Evolutionary conservation across 306 rosid genomes (phyloP).

Genomic region (Lathyrus oleraceus): DNA sequence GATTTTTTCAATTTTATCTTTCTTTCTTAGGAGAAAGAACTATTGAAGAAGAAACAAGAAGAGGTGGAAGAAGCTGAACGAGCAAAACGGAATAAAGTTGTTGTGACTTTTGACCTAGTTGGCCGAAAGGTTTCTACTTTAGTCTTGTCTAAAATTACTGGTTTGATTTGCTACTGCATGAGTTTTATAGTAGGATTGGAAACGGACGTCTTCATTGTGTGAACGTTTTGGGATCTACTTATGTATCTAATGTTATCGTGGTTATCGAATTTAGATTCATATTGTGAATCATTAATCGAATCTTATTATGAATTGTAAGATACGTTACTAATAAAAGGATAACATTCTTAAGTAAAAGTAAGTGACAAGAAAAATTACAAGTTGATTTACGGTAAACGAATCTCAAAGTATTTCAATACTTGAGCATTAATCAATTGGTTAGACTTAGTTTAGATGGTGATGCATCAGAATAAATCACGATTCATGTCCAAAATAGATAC

Average conservation of each 20-base stretch:
- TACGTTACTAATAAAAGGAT: background rate
- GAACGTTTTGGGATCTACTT: conserved; percentile 23
- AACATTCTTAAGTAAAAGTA: background rate
- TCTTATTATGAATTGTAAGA: background rate
- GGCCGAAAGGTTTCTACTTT: conserved; percentile 81
- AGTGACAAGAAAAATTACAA: background rate
- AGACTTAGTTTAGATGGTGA: background rate
- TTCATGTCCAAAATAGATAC: background rate
- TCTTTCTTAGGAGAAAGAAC: conserved; percentile 75
- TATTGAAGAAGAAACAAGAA: conserved; percentile 78
- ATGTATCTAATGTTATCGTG: conserved; percentile 12
- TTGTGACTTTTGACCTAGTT: conserved; percentile 89
- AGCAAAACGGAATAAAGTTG: conserved; percentile 78
- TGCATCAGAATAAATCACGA: background rate
- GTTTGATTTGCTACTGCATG: conserved; percentile 26
- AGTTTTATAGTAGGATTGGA: conserved; percentile 16
- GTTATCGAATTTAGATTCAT: background rate
- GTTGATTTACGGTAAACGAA: background rate
- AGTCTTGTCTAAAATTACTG: conserved; percentile 27
- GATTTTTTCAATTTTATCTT: conserved; percentile 5
- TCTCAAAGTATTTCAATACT: background rate
- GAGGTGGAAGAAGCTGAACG: conserved; percentile 89
- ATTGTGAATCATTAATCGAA: background rate
- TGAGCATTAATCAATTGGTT: background rate
- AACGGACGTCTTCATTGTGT: background rate